Evolutionary conservation across 768 basidiomycete species (phyloP).

Genomic region (Suillus subluteus): DNA sequence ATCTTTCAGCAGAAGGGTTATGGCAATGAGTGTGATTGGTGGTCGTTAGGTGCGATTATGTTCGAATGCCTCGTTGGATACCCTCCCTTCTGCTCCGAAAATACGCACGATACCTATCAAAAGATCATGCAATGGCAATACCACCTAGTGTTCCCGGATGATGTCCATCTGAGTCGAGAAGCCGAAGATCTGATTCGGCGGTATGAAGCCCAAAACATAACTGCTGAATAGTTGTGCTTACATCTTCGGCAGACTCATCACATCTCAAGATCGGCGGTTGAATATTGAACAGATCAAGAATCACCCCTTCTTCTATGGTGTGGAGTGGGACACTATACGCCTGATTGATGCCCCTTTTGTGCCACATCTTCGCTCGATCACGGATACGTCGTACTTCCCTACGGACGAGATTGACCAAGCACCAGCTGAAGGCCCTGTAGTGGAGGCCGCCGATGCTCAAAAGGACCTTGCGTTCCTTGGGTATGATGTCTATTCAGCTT

Average conservation of each 20-base stretch:
- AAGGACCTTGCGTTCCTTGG: conserved; percentile 72
- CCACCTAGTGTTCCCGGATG: conserved; percentile 88
- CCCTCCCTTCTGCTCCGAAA: conserved; percentile 95
- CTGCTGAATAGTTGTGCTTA: background rate
- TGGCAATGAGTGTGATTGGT: conserved; percentile 98
- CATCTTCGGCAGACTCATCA: conserved; percentile 66
- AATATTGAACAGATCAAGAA: conserved; percentile 85
- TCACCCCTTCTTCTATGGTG: conserved; percentile 94
- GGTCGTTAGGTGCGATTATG: conserved; percentile 98
- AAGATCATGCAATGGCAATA: conserved; percentile 96
- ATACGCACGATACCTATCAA: conserved; percentile 96
- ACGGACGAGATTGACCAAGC: conserved; percentile 90
- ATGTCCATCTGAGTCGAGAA: conserved; percentile 90
- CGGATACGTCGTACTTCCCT: conserved; percentile 98
- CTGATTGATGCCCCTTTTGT: conserved; percentile 94
- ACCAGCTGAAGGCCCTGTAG: conserved; percentile 47
- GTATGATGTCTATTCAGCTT: conserved; percentile 36
- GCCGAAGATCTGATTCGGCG: conserved; percentile 87
- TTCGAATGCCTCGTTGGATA: conserved; percentile 98
- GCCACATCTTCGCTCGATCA: conserved; percentile 90
- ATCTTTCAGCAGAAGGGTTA: conserved; percentile 98
- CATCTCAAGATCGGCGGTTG: conserved; percentile 77
- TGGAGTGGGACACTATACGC: conserved; percentile 89
- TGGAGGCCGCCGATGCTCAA: conserved; percentile 43
- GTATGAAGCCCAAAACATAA: conserved; percentile 44